Conservation (phyloP, 2,329 filamentous ascomycete species). For the Pseudocercospora crystallina region DNA sequence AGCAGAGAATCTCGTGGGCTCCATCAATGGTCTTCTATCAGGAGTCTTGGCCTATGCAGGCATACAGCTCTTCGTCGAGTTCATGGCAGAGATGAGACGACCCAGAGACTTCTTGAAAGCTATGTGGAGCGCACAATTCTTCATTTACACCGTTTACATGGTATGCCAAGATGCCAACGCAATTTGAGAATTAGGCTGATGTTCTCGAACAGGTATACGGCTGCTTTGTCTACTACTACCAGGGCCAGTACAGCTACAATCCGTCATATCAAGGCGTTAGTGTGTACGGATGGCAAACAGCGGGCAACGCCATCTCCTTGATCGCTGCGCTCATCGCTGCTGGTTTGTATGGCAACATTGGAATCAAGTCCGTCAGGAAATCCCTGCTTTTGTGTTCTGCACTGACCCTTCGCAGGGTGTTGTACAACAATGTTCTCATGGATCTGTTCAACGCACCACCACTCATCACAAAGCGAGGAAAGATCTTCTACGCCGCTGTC, state of each 20-base stretch:
- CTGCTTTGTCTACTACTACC: slow-evolving; percentile 48
- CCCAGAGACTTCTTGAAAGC: slow-evolving; percentile 52
- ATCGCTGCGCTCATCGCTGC: slow-evolving; percentile 42
- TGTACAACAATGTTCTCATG: slow-evolving; percentile 56
- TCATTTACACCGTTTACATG: slow-evolving; percentile 52
- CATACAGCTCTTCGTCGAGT: slow-evolving; percentile 58
- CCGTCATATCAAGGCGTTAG: slow-evolving; percentile 43
- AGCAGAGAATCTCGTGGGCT: slow-evolving; percentile 18
- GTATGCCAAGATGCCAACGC: slow-evolving; percentile 20
- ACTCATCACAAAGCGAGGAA: slow-evolving; percentile 51
- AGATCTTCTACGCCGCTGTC: slow-evolving; percentile 51
- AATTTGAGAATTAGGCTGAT: too few relatives aligned
- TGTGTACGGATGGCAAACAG: slow-evolving; percentile 41
- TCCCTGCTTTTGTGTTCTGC: too few relatives aligned
- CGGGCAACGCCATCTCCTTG: slow-evolving; percentile 42
- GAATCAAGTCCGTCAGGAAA: slow-evolving; percentile 35
- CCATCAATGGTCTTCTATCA: slow-evolving; percentile 26
- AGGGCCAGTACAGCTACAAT: slow-evolving; percentile 49
- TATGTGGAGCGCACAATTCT: slow-evolving; percentile 47
- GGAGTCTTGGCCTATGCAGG: slow-evolving; percentile 50
- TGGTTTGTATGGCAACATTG: slow-evolving; percentile 46
- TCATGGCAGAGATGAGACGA: slow-evolving; percentile 56
- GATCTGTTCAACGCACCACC: slow-evolving; percentile 53
- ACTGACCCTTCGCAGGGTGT: slow-evolving; percentile 28
- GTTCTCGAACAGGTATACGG: slow-evolving; percentile 35